Conservation (phyloP, 2,329 filamentous ascomycete species). For the Neonectria coccinea region DNA sequence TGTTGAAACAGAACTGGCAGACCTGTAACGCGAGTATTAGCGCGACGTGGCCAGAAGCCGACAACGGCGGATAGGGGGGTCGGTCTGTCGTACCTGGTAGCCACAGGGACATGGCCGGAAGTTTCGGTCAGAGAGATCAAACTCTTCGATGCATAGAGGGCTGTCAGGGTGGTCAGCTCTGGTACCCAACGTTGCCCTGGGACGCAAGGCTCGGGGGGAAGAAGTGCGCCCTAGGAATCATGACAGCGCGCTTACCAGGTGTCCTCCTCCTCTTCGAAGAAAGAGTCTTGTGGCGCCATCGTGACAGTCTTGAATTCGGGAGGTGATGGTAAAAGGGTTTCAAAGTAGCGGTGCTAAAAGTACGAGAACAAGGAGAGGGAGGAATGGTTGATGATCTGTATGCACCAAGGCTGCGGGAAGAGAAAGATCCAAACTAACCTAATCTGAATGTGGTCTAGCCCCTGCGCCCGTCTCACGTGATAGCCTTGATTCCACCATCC, state of each 20-base stretch:
- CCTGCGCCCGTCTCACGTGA: constrained; percentile 39
- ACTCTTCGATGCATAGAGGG: constrained; percentile 98
- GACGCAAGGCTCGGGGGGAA: constrained; percentile 31
- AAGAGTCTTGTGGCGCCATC: constrained; percentile 77
- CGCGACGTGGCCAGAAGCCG: constrained; percentile 36
- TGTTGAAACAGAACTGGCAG: constrained; percentile 99
- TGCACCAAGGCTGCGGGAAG: constrained; percentile 47
- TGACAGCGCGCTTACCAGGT: constrained; percentile 65
- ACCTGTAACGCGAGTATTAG: constrained; percentile 69
- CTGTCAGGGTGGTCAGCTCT: constrained; percentile 61
- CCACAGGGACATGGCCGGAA: constrained; percentile 97
- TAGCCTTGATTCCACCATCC: constrained; percentile 19
- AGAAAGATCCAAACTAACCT: constrained; percentile 45
- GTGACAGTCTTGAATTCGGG: constrained; percentile 44
- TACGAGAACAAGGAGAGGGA: constrained; percentile 40
- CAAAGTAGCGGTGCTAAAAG: constrained; percentile 39
- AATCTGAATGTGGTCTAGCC: constrained; percentile 39
- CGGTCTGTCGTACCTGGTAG: constrained; percentile 79
- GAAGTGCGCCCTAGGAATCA: constrained; percentile 24
- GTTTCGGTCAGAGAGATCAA: constrained; percentile 96
- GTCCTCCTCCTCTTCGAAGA: constrained; percentile 79
- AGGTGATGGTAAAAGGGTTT: constrained; percentile 33
- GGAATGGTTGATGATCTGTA: constrained; percentile 42
- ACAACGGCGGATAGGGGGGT: background rate
- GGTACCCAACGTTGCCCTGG: constrained; percentile 39